Conservation (phyloP, 441 rosid species). For the Populus hybrid region DNA sequence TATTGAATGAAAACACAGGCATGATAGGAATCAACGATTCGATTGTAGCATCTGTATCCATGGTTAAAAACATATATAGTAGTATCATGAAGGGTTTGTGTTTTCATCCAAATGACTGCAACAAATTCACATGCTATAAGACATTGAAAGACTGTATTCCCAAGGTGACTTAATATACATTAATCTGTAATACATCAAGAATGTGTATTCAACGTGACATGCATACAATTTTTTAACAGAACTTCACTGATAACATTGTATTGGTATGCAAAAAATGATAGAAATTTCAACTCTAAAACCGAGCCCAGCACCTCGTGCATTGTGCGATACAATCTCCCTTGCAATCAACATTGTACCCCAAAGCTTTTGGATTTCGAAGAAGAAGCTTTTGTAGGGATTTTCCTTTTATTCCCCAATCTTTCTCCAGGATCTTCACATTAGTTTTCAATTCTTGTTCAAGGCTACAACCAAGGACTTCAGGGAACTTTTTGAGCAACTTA, state of each 20-base stretch:
- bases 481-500: slow-evolving; percentile 80
- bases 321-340: slow-evolving; percentile 88
- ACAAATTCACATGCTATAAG: background rate
- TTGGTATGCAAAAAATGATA: background rate
- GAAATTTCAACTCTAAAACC: slow-evolving; percentile 43
- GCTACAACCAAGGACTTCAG: slow-evolving; percentile 80
- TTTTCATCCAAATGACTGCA: background rate
- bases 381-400: slow-evolving; percentile 58
- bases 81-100: background rate
- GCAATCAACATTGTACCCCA: slow-evolving; percentile 76
- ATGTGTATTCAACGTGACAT: background rate
- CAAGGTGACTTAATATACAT: background rate
- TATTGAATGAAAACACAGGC: background rate
- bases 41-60: no score
- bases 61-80: background rate
- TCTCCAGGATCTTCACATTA: slow-evolving; percentile 62
- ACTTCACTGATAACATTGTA: background rate
- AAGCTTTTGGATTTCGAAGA: slow-evolving; percentile 77
- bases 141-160: background rate
- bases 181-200: background rate
- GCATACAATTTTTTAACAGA: background rate
- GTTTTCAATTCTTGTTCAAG: slow-evolving; percentile 66
- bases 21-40: background rate
- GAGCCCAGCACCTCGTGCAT: slow-evolving; percentile 92
- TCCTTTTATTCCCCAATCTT: slow-evolving; percentile 76